Evolutionary conservation across 1,139 yeast genomes (phyloP).

Genomic region (Geotrichum aggregatum): DNA sequence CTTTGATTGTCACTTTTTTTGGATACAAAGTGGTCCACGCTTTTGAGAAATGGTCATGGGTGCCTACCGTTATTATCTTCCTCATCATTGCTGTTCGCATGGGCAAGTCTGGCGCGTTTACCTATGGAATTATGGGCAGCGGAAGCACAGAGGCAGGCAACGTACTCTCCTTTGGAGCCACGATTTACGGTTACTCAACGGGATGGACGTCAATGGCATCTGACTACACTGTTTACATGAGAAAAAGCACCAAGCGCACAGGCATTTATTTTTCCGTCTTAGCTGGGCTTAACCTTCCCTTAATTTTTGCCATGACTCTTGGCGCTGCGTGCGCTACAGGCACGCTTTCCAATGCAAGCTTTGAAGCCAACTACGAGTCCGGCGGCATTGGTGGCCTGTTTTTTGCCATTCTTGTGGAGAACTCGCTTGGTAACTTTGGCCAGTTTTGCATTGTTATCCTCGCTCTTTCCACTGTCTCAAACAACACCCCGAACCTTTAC

Average conservation of each 20-base stretch:
- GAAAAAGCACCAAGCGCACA: conserved; percentile 52
- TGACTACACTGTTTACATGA: conserved; percentile 87
- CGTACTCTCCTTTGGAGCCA: conserved; percentile 79
- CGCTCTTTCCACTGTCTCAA: conserved; percentile 80
- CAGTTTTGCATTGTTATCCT: conserved; percentile 80
- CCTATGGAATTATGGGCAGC: conserved; percentile 42
- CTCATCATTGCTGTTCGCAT: conserved; percentile 74
- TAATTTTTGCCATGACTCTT: conserved; percentile 66
- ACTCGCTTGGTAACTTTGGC: conserved; percentile 83
- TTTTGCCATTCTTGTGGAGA: conserved; percentile 67
- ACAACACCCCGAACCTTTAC: conserved; percentile 90
- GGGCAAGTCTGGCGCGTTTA: conserved; percentile 60
- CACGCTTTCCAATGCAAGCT: conserved; percentile 40
- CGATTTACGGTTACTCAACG: conserved; percentile 83
- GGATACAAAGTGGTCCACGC: conserved; percentile 79
- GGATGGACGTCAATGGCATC: conserved; percentile 95
- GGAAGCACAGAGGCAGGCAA: conserved; percentile 60
- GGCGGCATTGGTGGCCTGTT: conserved; percentile 77
- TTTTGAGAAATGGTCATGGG: conserved; percentile 85
- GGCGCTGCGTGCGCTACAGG: conserved; percentile 89
- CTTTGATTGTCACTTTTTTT: conserved; percentile 71
- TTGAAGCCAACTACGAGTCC: conserved; percentile 49
- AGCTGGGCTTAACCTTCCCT: conserved; percentile 62
- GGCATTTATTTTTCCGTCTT: conserved; percentile 62
- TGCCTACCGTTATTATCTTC: conserved; percentile 71